These are phyloP conservation scores for Cystofilobasidium capitatum DNA, from an alignment of 768 basidiomycete species.

Conservation along the genomic window DNA sequence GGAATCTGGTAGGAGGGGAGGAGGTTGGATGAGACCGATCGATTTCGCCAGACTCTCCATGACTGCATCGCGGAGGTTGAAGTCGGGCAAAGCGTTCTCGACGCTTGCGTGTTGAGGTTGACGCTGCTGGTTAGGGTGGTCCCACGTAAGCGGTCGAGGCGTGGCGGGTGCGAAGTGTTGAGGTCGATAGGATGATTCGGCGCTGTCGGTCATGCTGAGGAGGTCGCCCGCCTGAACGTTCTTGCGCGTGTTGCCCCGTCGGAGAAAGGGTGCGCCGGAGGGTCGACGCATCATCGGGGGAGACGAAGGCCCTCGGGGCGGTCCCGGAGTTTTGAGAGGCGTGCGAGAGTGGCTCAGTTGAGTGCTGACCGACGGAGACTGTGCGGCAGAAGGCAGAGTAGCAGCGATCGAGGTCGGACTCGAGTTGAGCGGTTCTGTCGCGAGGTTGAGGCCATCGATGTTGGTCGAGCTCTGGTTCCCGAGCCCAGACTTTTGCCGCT, in stretches of 20 bases:
- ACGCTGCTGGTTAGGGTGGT: conserved; percentile 11
- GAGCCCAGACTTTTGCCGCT: conserved; percentile 24
- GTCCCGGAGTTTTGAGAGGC: conserved; percentile 4
- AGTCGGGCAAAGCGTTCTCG: conserved; percentile 44
- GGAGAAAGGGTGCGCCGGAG: conserved; percentile 3
- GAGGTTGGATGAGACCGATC: conserved; percentile 83
- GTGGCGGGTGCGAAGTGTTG: conserved; percentile 28
- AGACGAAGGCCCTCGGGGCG: neutral
- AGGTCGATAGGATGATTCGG: conserved; percentile 37
- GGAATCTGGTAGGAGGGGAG: conserved; percentile 37
- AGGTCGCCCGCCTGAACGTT: conserved; percentile 42
- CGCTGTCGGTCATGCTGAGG: conserved; percentile 40
- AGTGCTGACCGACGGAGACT: neutral
- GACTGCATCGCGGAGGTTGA: conserved; percentile 90
- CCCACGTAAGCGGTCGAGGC: conserved; percentile 36
- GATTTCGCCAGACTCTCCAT: conserved; percentile 97
- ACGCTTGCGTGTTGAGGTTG: neutral
- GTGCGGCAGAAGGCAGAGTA: neutral
- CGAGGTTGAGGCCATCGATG: conserved; percentile 18
- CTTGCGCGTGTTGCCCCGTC: conserved; percentile 25
- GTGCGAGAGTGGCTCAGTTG: conserved; percentile 14
- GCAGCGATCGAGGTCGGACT: conserved; percentile 1
- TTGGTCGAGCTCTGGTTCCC: neutral
- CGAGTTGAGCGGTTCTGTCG: conserved; percentile 29
- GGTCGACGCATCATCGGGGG: neutral